Conservation (phyloP, 192 early-diverging fungal species). For the Coemansia sp. region DNA sequence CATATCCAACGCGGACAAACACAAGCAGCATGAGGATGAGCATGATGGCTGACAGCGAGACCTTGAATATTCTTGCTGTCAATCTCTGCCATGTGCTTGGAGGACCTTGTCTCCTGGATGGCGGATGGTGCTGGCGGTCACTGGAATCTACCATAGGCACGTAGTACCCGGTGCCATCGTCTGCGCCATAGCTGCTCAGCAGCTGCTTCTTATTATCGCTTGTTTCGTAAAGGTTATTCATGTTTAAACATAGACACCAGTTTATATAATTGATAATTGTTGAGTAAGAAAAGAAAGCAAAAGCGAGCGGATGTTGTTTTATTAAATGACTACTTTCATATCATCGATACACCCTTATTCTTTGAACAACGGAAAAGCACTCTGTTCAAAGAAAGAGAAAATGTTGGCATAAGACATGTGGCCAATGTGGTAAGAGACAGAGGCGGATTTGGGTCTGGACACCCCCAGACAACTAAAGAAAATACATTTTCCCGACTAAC, state of each 20-base stretch:
- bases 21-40: neutral
- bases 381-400: no score
- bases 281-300: neutral
- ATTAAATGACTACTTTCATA: neutral
- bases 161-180: neutral
- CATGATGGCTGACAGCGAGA: neutral
- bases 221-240: neutral
- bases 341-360: no score
- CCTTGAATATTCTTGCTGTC: constrained; percentile 1
- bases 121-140: neutral
- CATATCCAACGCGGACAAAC: neutral
- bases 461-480: no score
- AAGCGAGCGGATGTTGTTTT: neutral
- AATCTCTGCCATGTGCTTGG: neutral
- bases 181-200: neutral
- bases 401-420: no score
- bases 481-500: no score
- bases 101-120: neutral
- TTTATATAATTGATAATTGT: neutral
- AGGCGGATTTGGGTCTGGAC: no score
- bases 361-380: neutral
- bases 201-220: constrained; percentile 2
- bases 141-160: neutral
- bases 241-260: neutral
- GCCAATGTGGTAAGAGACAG: no score